phyloP scores from a whole-genome alignment of 2,329 filamentous ascomycete species.

The Colletotrichum sp. region DNA sequence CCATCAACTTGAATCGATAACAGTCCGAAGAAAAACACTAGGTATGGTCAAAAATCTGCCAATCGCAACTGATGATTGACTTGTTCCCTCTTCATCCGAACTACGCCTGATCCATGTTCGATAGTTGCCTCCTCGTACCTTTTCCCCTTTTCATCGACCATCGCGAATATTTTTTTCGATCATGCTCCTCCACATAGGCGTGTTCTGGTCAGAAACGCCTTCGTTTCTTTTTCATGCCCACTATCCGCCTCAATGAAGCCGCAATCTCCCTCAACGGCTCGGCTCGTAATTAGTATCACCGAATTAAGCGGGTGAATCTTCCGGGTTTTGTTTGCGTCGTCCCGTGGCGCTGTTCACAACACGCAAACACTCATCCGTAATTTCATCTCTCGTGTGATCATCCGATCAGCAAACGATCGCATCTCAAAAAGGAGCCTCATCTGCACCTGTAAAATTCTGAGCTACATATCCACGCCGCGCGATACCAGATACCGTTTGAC shows the following conservation, averaged over 20 bases:
- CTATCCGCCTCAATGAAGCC: not conserved
- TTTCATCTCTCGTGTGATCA: not conserved
- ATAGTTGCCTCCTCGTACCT: not conserved
- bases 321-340: not conserved
- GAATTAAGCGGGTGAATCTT: not conserved
- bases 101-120: not conserved
- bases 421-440: not conserved
- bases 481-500: rapidly evolving
- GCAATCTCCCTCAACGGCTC: not conserved
- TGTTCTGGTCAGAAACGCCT: not conserved
- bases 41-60: not conserved
- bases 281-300: not conserved
- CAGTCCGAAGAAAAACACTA: no score
- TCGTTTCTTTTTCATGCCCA: not conserved
- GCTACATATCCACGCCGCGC: rapidly evolving
- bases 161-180: not conserved
- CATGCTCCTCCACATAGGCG: not conserved
- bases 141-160: not conserved
- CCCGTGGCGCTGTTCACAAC: not conserved
- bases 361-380: not conserved
- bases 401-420: not conserved
- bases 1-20: not conserved
- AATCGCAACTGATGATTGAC: not conserved
- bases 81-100: not conserved
- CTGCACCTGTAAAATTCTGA: not conserved